A percentile compares a stretch with the other conserved stretches of the same genome.
These are phyloP conservation scores for Saraca asoca DNA, from an alignment of 331 rosid genomes.

Conservation along the genomic window DNA sequence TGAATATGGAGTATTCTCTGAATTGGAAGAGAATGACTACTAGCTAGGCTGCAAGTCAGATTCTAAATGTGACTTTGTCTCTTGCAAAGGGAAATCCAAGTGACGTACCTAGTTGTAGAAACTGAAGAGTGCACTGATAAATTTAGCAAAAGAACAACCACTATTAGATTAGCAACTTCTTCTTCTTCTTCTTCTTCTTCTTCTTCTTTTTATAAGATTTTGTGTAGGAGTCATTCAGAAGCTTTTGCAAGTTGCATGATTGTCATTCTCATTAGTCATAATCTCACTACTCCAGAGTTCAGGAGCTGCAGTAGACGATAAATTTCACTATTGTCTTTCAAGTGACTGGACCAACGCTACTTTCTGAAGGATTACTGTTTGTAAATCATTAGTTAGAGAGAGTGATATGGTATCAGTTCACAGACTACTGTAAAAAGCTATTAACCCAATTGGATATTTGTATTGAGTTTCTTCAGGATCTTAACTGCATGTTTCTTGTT, in stretches of 20 bases:
- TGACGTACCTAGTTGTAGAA: neutral
- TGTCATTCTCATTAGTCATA: constrained; percentile 32
- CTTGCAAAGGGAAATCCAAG: neutral
- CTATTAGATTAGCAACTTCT: constrained; percentile 23
- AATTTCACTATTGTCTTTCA: constrained; percentile 25
- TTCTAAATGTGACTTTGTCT: constrained; percentile 17
- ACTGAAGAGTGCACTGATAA: neutral
- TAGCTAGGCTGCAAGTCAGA: constrained; percentile 1
- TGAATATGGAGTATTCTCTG: neutral
- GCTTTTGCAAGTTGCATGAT: constrained; percentile 41
- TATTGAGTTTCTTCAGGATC: neutral
- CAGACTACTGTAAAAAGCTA: constrained; percentile 2
- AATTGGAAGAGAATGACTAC: constrained; percentile 7
- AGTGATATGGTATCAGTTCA: neutral
- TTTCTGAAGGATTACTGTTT: constrained; percentile 8
- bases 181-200: no score
- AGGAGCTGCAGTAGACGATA: constrained; percentile 26
- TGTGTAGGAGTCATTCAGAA: constrained; percentile 26
- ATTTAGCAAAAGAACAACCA: constrained; percentile 10
- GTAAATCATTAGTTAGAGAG: constrained; percentile 10
- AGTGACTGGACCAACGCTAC: constrained; percentile 29
- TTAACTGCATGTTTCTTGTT: neutral
- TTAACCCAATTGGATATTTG: constrained; percentile 1
- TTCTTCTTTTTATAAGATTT: constrained; percentile 11
- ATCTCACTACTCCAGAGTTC: constrained; percentile 27